These are phyloP conservation scores for Hemerocallis citrina DNA, from an alignment of 106 monocot genomes.

Conservation along the genomic window DNA sequence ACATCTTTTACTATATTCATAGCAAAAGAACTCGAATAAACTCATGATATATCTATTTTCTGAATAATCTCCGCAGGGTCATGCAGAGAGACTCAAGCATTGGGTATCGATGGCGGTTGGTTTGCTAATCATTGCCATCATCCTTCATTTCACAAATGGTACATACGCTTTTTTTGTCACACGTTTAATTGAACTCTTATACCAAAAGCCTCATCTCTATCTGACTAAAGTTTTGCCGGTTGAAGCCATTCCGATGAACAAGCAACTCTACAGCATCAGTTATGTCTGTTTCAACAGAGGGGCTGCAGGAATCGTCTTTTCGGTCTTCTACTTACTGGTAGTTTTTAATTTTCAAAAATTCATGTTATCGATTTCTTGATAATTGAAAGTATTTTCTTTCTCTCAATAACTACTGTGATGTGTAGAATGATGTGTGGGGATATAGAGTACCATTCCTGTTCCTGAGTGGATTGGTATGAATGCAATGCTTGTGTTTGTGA, in stretches of 20 bases:
- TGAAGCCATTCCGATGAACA: constrained; percentile 50
- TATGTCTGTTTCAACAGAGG: constrained; percentile 52
- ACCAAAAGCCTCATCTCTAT: too few species aligned
- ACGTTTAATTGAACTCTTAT: too few species aligned
- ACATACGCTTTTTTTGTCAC: not conserved
- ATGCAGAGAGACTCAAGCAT: constrained; percentile 35
- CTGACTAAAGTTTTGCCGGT: too few species aligned
- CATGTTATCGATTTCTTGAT: not conserved
- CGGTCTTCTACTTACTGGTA: constrained; percentile 44
- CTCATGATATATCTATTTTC: not conserved
- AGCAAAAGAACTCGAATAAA: not conserved
- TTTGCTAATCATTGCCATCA: constrained; percentile 22
- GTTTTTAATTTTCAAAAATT: not conserved
- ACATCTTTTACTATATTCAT: not conserved
- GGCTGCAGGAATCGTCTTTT: constrained; percentile 39
- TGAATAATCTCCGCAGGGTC: constrained; percentile 13
- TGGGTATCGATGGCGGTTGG: constrained; percentile 32
- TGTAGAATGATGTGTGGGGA: constrained; percentile 45
- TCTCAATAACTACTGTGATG: not conserved
- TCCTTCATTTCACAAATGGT: constrained; percentile 51
- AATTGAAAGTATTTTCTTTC: not conserved
- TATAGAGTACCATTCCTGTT: constrained; percentile 26
- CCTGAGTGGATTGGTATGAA: constrained; percentile 57
- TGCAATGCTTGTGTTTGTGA: constrained; percentile 46
- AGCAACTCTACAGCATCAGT: constrained; percentile 51